Evolutionary conservation across 2,329 filamentous ascomycete genomes (phyloP).

Genomic region (Pseudocercospora ulei): DNA sequence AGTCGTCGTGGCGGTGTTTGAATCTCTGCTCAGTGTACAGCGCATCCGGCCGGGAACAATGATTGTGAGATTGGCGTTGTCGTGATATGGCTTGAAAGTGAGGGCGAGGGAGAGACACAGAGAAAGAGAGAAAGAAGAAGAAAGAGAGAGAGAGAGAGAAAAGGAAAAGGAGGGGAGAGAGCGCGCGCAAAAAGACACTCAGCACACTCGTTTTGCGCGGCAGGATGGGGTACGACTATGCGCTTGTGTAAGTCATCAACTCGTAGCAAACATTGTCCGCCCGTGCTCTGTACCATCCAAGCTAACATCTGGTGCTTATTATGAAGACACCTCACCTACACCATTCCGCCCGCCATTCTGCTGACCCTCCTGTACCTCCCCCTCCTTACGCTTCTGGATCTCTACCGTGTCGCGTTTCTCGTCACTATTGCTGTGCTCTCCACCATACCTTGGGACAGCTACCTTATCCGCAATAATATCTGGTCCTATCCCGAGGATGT

Average conservation of each 20-base stretch:
- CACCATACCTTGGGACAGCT: constrained; percentile 68
- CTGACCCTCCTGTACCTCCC: constrained; percentile 53
- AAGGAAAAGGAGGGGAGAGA: no score
- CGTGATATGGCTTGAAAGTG: constrained; percentile 4
- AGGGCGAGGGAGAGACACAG: not conserved
- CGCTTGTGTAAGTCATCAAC: constrained; percentile 47
- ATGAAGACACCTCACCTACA: constrained; percentile 55
- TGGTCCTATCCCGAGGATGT: constrained; percentile 62
- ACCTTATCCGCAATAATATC: constrained; percentile 56
- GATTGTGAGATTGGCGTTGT: constrained; percentile 5
- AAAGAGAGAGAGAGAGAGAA: not conserved
- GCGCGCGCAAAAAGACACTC: no score
- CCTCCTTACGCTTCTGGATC: constrained; percentile 52
- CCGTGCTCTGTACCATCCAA: constrained; percentile 7
- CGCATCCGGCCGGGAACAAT: constrained; percentile 6
- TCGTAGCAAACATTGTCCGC: constrained; percentile 4
- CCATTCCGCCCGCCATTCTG: constrained; percentile 52
- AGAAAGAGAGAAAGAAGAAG: not conserved
- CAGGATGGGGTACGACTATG: constrained; percentile 53
- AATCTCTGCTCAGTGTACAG: not conserved
- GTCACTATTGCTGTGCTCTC: constrained; percentile 55
- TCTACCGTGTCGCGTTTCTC: constrained; percentile 54
- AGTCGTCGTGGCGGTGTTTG: constrained; percentile 4
- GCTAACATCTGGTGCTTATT: constrained; percentile 5
- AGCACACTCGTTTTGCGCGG: constrained; percentile 4